A percentile compares a stretch with the other conserved stretches of the same genome.
These are phyloP conservation scores for Hibiscus trionum DNA, from an alignment of 345 rosid species.

Conservation along the genomic window DNA sequence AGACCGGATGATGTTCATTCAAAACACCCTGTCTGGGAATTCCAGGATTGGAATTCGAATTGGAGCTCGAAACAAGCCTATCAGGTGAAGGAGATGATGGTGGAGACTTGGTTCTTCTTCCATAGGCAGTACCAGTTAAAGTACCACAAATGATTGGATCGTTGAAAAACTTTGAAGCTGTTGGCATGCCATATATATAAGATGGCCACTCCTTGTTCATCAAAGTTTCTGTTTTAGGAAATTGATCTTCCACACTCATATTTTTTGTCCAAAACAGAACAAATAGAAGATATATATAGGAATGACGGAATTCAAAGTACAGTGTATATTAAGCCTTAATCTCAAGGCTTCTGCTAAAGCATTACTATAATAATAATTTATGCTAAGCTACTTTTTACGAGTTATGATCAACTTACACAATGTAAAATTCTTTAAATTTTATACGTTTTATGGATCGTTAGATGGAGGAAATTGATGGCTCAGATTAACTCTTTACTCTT, in stretches of 20 bases:
- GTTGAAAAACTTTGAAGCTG: slow-evolving; percentile 19
- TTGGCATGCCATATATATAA: slow-evolving; percentile 25
- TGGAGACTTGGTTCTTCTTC: background rate
- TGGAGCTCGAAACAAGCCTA: slow-evolving; percentile 17
- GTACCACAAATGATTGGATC: slow-evolving; percentile 35
- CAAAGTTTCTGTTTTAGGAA: slow-evolving; percentile 50
- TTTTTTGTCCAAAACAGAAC: slow-evolving; percentile 13
- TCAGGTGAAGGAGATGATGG: slow-evolving; percentile 21
- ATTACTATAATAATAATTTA: slow-evolving; percentile 17
- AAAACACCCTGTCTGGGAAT: slow-evolving; percentile 19
- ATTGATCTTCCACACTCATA: slow-evolving; percentile 35
- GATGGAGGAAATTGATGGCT: too few species aligned
- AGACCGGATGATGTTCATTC: slow-evolving; percentile 7
- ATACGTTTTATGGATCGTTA: too few species aligned
- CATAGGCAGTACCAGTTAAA: background rate
- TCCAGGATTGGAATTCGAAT: slow-evolving; percentile 24
- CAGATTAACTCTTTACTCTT: too few species aligned
- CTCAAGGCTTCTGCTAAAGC: slow-evolving; percentile 16
- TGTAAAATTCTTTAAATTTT: too few species aligned
- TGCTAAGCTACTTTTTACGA: slow-evolving; percentile 21
- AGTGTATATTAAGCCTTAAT: slow-evolving; percentile 26
- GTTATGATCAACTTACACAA: too few species aligned
- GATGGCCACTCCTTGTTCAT: slow-evolving; percentile 37
- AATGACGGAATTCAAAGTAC: slow-evolving; percentile 27
- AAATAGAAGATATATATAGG: slow-evolving; percentile 17